phyloP scores from a whole-genome alignment of 768 basidiomycete species.

The Xerocomellus intermedius region DNA sequence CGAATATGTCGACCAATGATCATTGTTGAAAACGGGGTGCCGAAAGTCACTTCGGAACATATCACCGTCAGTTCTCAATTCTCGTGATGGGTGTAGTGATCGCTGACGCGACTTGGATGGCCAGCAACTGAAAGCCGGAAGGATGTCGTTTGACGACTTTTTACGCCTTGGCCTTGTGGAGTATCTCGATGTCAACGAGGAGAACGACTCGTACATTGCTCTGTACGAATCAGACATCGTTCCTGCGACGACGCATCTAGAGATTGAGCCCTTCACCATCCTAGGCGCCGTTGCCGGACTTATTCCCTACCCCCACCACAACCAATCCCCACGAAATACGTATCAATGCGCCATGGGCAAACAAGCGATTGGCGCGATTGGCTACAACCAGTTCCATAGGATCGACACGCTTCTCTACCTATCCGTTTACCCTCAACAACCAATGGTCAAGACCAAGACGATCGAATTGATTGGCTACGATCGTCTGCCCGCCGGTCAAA shows the following conservation, averaged over 20 bases:
- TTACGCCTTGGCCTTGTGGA: slow-evolving; percentile 89
- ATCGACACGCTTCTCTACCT: slow-evolving; percentile 99
- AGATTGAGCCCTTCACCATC: slow-evolving; percentile 98
- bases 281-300: slow-evolving; percentile 97
- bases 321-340: slow-evolving; percentile 98
- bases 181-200: slow-evolving; percentile 98
- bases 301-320: slow-evolving; percentile 99
- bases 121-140: slow-evolving; percentile 77
- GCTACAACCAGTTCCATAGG: slow-evolving; percentile 94
- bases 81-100: not conserved
- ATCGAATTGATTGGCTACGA: slow-evolving; percentile 98
- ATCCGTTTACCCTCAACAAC: slow-evolving; percentile 96
- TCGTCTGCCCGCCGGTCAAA: slow-evolving; percentile 94
- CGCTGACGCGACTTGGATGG: slow-evolving; percentile 8
- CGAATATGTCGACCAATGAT: slow-evolving; percentile 97
- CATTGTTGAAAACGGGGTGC: slow-evolving; percentile 81
- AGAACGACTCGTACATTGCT: slow-evolving; percentile 96
- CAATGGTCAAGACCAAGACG: slow-evolving; percentile 99
- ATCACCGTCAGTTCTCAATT: slow-evolving; percentile 50
- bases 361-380: slow-evolving; percentile 98
- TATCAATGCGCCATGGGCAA: slow-evolving; percentile 99
- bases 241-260: slow-evolving; percentile 85
- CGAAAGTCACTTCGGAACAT: slow-evolving; percentile 79
- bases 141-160: slow-evolving; percentile 90
- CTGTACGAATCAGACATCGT: slow-evolving; percentile 89